Evolutionary conservation across 2,329 filamentous ascomycete genomes (phyloP).

Genomic region (Pestalotiopsis sp.): DNA sequence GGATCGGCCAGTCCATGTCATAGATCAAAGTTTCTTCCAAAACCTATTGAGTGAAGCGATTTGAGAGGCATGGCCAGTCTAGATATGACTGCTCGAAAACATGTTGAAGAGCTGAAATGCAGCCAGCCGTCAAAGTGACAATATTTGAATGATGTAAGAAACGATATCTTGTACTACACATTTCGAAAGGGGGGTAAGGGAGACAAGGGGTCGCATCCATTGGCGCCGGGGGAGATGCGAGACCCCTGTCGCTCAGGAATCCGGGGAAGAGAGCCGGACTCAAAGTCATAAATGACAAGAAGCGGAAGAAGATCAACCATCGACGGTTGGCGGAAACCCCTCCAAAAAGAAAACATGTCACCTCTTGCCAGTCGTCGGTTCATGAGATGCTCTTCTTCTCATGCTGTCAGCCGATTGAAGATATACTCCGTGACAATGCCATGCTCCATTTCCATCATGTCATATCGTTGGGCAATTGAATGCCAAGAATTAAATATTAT

Average conservation of each 20-base stretch:
- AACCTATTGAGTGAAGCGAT: background rate
- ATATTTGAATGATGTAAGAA: background rate
- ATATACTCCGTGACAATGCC: background rate
- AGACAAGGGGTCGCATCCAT: background rate
- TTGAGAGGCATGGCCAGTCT: too few relatives aligned
- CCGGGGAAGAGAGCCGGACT: constrained; percentile 9
- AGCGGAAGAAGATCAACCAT: constrained; percentile 1
- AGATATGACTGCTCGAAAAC: too few relatives aligned
- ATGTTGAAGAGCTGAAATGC: background rate
- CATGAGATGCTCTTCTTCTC: background rate
- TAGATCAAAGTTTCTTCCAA: background rate
- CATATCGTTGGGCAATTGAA: background rate
- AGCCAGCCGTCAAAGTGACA: background rate
- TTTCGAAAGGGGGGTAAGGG: background rate
- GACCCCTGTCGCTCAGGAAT: background rate
- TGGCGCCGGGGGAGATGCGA: background rate
- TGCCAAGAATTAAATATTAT: background rate
- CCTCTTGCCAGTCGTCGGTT: background rate
- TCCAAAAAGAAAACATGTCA: background rate
- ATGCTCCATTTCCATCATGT: background rate
- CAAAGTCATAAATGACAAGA: constrained; percentile 11
- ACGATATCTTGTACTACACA: background rate
- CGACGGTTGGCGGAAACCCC: background rate
- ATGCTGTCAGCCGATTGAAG: background rate
- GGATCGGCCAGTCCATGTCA: background rate